These are phyloP conservation scores for Primulina tabacum DNA, from an alignment of 257 asterid genomes.

Conservation along the genomic window DNA sequence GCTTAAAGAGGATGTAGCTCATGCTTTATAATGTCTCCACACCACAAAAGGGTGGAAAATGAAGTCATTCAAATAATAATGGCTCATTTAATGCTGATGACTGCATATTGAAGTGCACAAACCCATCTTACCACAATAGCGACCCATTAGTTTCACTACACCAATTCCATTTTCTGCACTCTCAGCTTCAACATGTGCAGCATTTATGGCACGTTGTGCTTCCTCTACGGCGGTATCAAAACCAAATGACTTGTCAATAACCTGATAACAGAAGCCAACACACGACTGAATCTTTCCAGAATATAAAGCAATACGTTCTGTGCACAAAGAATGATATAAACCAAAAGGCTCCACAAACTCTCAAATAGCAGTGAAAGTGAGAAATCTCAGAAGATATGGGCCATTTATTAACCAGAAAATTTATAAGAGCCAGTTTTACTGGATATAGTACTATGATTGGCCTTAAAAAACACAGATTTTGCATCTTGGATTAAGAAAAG, in stretches of 20 bases:
- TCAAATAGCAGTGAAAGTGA: neutral
- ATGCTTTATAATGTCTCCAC: slow-evolving; percentile 5
- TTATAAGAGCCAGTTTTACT: slow-evolving; percentile 14
- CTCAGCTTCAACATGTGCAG: slow-evolving; percentile 80
- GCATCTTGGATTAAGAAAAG: neutral
- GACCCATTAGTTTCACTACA: slow-evolving; percentile 72
- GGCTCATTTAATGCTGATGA: neutral
- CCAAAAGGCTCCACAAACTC: slow-evolving; percentile 8
- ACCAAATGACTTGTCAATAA: slow-evolving; percentile 75
- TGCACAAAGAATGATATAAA: slow-evolving; percentile 12
- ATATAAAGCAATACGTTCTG: slow-evolving; percentile 14
- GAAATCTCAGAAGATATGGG: slow-evolving; percentile 5
- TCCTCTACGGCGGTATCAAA: slow-evolving; percentile 83
- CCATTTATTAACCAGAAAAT: slow-evolving; percentile 17
- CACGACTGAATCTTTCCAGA: slow-evolving; percentile 18
- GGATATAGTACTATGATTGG: slow-evolving; percentile 4
- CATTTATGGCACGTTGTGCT: slow-evolving; percentile 80
- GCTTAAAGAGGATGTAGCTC: neutral
- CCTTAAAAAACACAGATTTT: slow-evolving; percentile 8
- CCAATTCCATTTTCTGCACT: slow-evolving; percentile 79
- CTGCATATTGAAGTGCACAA: neutral
- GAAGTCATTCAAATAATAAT: neutral
- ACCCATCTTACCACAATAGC: slow-evolving; percentile 55
- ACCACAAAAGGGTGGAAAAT: neutral
- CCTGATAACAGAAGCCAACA: slow-evolving; percentile 40